phyloP scores from a whole-genome alignment of 2,329 filamentous ascomycete species.

The Ophiocordyceps camponoti-floridani region DNA sequence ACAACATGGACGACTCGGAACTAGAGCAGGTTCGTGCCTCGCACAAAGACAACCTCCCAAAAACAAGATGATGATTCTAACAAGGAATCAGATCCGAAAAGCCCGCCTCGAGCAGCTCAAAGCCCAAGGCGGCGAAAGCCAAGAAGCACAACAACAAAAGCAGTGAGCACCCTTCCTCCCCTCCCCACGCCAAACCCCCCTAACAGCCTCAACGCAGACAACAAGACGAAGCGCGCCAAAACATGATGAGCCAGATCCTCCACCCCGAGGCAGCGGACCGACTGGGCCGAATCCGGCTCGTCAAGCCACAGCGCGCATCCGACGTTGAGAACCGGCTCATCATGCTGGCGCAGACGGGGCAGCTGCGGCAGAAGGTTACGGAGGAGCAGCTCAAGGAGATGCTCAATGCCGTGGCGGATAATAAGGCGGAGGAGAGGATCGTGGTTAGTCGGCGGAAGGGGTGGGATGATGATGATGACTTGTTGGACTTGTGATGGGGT shows the following conservation, averaged over 20 bases:
- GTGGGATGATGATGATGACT: constrained; percentile 67
- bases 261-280: constrained; percentile 87
- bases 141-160: constrained; percentile 41
- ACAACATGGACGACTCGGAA: constrained; percentile 24
- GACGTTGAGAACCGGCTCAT: constrained; percentile 90
- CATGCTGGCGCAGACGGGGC: constrained; percentile 74
- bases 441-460: constrained; percentile 70
- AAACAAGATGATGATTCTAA: too few relatives aligned
- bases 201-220: constrained; percentile 13
- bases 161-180: constrained; percentile 9
- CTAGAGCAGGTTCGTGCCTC: constrained; percentile 17
- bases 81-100: constrained; percentile 54
- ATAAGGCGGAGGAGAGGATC: constrained; percentile 65
- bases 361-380: constrained; percentile 72
- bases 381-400: constrained; percentile 90
- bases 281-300: constrained; percentile 81
- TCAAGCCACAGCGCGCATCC: constrained; percentile 78
- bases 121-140: constrained; percentile 38
- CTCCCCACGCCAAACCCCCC: too few relatives aligned
- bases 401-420: constrained; percentile 68
- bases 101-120: constrained; percentile 90
- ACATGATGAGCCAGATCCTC: constrained; percentile 81
- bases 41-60: not conserved
- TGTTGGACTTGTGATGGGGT: constrained; percentile 37
- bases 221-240: constrained; percentile 51